Evolutionary conservation across 1,139 yeast genomes (phyloP).

Genomic region (Yamadazyma diddensiae): DNA sequence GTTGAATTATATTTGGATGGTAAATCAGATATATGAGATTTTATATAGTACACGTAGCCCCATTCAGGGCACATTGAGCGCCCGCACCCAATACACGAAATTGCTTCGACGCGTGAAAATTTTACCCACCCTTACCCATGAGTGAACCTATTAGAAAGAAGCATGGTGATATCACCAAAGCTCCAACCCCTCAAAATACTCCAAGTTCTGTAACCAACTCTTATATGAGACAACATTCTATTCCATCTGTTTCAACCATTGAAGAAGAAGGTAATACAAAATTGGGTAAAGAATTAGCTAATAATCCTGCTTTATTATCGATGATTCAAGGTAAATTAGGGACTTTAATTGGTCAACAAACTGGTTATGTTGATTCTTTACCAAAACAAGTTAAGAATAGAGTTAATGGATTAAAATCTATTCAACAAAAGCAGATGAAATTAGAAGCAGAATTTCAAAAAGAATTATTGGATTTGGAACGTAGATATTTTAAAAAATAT

Average conservation of each 20-base stretch:
- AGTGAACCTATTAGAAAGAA: constrained; percentile 68
- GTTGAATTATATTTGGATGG: constrained; percentile 45
- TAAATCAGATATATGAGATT: too few species aligned
- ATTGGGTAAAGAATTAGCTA: constrained; percentile 49
- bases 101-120: constrained; percentile 3
- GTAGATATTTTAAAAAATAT: constrained; percentile 70
- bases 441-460: constrained; percentile 90
- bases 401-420: constrained; percentile 78
- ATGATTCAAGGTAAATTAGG: constrained; percentile 93
- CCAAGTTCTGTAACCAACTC: constrained; percentile 87
- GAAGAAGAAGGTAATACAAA: constrained; percentile 49
- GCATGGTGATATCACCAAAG: constrained; percentile 78
- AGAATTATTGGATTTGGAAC: constrained; percentile 84
- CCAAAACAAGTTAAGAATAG: constrained; percentile 76
- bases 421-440: constrained; percentile 77
- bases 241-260: constrained; percentile 78
- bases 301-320: constrained; percentile 74
- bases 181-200: constrained; percentile 98
- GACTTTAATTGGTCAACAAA: constrained; percentile 76
- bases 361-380: constrained; percentile 79
- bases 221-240: constrained; percentile 58
- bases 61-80: too few species aligned
- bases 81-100: not conserved
- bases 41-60: too few species aligned
- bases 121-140: constrained; percentile 30